These are phyloP conservation scores for Bisporella sp. DNA, from an alignment of 2,329 filamentous ascomycete genomes.

Conservation along the genomic window DNA sequence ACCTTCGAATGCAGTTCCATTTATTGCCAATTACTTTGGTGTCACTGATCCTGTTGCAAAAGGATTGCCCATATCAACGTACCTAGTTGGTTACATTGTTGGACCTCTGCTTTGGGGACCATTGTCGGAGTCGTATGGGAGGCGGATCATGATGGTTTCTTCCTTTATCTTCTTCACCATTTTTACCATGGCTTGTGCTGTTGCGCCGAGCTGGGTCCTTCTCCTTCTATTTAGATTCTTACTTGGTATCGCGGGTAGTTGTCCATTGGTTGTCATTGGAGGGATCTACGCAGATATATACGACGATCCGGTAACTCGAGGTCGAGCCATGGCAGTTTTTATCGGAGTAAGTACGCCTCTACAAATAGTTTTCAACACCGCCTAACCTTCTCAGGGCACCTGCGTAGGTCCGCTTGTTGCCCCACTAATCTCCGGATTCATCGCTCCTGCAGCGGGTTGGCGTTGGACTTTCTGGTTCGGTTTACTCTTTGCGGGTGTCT, in stretches of 20 bases:
- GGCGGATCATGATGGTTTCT: conserved; percentile 50
- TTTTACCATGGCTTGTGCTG: conserved; percentile 55
- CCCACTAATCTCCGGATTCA: conserved; percentile 53
- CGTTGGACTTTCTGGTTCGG: conserved; percentile 59
- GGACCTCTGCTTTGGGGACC: conserved; percentile 56
- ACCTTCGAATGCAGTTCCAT: conserved; percentile 54
- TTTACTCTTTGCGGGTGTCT: conserved; percentile 54
- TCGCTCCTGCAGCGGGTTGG: conserved; percentile 49
- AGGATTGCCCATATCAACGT: conserved; percentile 54
- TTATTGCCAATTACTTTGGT: conserved; percentile 50
- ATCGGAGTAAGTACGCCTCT: conserved; percentile 44
- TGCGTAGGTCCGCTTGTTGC: conserved; percentile 57
- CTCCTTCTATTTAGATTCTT: conserved; percentile 58
- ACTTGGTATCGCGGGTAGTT: conserved; percentile 49
- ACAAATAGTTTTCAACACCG: neutral
- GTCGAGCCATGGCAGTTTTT: conserved; percentile 55
- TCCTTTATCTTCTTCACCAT: conserved; percentile 64
- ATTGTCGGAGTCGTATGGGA: conserved; percentile 57
- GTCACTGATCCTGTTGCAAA: conserved; percentile 36
- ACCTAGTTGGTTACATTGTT: conserved; percentile 54
- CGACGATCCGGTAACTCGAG: conserved; percentile 45
- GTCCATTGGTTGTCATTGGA: conserved; percentile 54
- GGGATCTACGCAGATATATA: conserved; percentile 63
- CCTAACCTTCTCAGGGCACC: conserved; percentile 40
- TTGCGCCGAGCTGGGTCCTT: conserved; percentile 54